phyloP scores from a whole-genome alignment of 768 basidiomycete genomes.

The Lentinula sp. region DNA sequence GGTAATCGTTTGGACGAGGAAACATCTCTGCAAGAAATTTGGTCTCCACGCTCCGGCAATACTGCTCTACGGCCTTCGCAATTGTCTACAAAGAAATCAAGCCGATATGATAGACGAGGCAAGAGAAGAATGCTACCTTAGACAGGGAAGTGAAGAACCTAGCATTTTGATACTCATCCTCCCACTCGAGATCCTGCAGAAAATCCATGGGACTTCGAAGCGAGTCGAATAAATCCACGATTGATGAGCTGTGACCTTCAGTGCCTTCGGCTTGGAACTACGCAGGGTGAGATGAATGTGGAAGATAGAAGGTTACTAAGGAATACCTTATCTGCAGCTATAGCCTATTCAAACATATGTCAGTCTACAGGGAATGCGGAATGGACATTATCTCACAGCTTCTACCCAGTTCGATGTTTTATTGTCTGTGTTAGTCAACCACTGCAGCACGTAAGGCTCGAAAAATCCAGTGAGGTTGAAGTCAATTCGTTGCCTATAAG shows the following conservation, averaged over 20 bases:
- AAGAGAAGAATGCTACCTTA: constrained; percentile 46
- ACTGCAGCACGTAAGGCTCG: constrained; percentile 81
- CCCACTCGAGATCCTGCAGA: constrained; percentile 87
- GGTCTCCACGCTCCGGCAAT: constrained; percentile 81
- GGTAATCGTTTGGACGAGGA: constrained; percentile 70
- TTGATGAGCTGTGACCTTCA: constrained; percentile 92
- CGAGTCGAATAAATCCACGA: constrained; percentile 93
- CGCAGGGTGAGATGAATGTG: constrained; percentile 3
- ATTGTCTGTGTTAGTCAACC: constrained; percentile 82
- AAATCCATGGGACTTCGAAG: constrained; percentile 87
- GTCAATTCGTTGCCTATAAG: constrained; percentile 42
- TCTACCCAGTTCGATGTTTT: constrained; percentile 96
- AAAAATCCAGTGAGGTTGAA: constrained; percentile 79
- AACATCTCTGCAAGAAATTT: constrained; percentile 96
- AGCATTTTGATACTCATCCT: constrained; percentile 83
- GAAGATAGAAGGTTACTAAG: neutral
- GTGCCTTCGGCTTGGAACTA: constrained; percentile 75
- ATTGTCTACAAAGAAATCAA: constrained; percentile 54
- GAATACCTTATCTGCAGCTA: constrained; percentile 73
- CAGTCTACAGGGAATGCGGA: neutral
- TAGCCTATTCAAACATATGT: constrained; percentile 43
- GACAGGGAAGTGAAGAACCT: constrained; percentile 85
- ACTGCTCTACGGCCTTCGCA: constrained; percentile 87
- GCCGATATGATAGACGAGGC: neutral
- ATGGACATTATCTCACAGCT: constrained; percentile 47